Base-by-base conservation (phyloP, 208 protist genomes). In the Leishmania amazonensis region DNA sequence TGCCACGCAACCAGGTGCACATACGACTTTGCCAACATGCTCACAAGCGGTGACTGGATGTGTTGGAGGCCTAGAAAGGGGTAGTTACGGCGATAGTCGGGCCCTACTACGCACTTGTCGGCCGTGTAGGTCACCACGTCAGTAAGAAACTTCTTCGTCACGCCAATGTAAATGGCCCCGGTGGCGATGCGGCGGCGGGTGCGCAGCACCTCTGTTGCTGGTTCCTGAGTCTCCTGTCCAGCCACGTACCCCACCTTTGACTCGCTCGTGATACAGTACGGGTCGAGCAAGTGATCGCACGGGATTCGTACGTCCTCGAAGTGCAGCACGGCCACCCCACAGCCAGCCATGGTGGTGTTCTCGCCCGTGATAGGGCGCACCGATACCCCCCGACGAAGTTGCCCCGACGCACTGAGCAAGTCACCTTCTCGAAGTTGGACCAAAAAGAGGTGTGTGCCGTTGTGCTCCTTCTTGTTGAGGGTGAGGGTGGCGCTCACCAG, bases 61-160 rank as follows among this genome's bases (percentile, higher is more conserved):
- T 97, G 92, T 80, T 97, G 95, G 7, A 97, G 85, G 21, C 95
- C 95, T 67, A 96, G 87, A 76, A 91, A 94, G 9, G 95, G 93
- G 79, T 96, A 95, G 85, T 95, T 96, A n/a, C 93, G 89, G 28
- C 80, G 76, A 68, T 90, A 87, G 75, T 94, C 89, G 47, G 91
- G 90, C 49, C 95, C 95, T 6, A 96, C 87, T 62, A 97, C 84
- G 75, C 84, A 81, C 83, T 93, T 93, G 76, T 94, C 85, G 54
- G 93, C 85, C 47, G 89, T 85, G 87, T 89, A 93, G 58, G 51
- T 71, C 45, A 96, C 87, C 62, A 96, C 79, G 73, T 94, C 88
- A 5, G 88, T 89, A 47, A 94, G 79, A 21, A 93, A 74, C 79
- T 82, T 87, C 81, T 96, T 97, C 19, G 91, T 70, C 31, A 83